Conservation (phyloP, 2,329 filamentous ascomycete genomes). For the Neofusicoccum sp. region DNA sequence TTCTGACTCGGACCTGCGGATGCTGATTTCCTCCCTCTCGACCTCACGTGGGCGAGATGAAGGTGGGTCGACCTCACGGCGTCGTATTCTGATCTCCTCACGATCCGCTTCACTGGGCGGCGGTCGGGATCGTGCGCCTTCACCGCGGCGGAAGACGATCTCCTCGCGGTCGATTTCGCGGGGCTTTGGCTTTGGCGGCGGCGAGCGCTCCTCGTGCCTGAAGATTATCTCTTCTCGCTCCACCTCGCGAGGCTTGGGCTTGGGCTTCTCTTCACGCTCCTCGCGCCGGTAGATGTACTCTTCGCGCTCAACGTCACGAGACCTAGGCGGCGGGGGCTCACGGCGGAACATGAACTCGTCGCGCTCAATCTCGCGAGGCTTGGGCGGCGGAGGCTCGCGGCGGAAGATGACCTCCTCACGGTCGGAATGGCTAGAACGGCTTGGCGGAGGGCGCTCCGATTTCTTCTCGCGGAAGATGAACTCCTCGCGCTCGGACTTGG, state of each 20-base stretch:
- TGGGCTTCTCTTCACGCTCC: conserved; percentile 27
- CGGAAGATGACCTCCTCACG: conserved; percentile 40
- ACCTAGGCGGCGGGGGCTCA: conserved; percentile 24
- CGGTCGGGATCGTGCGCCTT: conserved; percentile 32
- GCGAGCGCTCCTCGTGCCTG: conserved; percentile 10
- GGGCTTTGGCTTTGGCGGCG: conserved; percentile 7
- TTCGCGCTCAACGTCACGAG: conserved; percentile 15
- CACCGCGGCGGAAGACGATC: conserved; percentile 44
- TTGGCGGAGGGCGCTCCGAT: conserved; percentile 24
- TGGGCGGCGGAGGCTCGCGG: conserved; percentile 24
- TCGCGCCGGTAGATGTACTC: conserved; percentile 21
- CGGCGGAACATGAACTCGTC: conserved; percentile 21
- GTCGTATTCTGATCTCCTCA: conserved; percentile 51
- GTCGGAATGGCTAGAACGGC: conserved; percentile 25
- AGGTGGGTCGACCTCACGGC: conserved; percentile 32
- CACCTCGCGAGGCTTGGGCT: conserved; percentile 30
- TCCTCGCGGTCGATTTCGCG: conserved; percentile 39
- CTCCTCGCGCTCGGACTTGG: conserved; percentile 44
- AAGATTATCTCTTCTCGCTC: conserved; percentile 23
- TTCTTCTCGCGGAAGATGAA: conserved; percentile 27
- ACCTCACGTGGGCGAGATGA: conserved; percentile 26
- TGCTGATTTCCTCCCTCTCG: conserved; percentile 43
- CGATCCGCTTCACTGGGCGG: conserved; percentile 37
- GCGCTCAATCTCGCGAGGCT: conserved; percentile 26
- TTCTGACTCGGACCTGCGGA: conserved; percentile 32